phyloP scores from a whole-genome alignment of 169 alveolate species.

The Perkinsus olseni region DNA sequence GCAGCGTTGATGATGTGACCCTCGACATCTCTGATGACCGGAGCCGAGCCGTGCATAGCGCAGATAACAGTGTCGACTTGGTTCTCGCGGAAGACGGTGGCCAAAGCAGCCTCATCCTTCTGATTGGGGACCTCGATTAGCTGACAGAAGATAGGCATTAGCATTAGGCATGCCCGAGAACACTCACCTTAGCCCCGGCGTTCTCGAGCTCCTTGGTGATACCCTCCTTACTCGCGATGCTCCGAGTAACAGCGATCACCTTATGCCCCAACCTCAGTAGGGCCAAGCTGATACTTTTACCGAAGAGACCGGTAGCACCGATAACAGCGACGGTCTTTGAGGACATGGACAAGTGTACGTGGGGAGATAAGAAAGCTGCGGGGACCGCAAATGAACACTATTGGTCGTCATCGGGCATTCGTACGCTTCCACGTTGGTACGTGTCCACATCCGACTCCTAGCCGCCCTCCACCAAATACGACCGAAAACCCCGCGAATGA shows the following conservation, averaged over 20 bases:
- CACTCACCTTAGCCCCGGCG: neutral
- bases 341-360: no score
- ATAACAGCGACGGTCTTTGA: neutral
- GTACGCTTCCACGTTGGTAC: no score
- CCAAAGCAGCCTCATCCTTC: neutral
- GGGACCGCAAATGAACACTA: no score
- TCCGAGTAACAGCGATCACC: neutral
- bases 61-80: neutral
- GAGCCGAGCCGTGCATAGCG: neutral
- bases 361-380: no score
- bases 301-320: neutral
- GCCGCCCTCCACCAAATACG: no score
- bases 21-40: neutral
- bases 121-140: neutral
- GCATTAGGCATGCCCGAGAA: neutral
- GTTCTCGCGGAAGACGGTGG: neutral
- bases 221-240: neutral
- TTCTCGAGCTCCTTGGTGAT: neutral
- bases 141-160: neutral
- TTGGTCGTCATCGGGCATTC: no score
- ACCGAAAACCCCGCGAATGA: no score
- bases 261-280: neutral
- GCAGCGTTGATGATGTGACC: neutral
- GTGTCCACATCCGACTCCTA: no score
- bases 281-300: neutral